Evolutionary conservation across 2,329 filamentous ascomycete species (phyloP), one percentile per base, ranked within the genome.

Genomic region (Mollisiaceae sp.): DNA sequence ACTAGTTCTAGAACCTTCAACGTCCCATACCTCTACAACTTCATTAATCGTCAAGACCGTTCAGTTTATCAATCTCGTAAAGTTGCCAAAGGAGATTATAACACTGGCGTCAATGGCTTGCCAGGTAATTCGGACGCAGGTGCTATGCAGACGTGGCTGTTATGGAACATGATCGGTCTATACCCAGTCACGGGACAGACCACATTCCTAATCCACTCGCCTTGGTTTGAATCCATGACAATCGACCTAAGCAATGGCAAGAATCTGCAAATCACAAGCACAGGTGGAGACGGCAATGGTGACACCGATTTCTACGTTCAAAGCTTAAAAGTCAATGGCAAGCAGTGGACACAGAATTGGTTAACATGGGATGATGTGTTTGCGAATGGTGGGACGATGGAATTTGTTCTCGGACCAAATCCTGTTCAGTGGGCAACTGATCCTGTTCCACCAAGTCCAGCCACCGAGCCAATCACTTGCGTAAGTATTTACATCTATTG

Each of bases 61-160:
- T 83, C 83, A 2, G 88, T 91, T 20, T 74, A 82, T 63, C 82
- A 84, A 67, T 86, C 85, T 54, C 85, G 89, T 59, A 79, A 78
- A 62, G 80, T 89, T 55, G 88, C 88, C 36, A 85, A 86, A 69
- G 77, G 79, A 15, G 87, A 85, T 77, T 91, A 90, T 77, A 80
- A 79, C 58, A 79, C 83, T 1, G 83, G 83, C 0, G 79, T 80
- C 0, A 73, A 72, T 8, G 89, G 90, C 0, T 79, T 92, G 0
- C 89, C 89, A 0, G 90, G 90, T 0, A 91, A 92, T 75, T 87
- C 84, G 54, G 90, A 92, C 74, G 88, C 88, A 1, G 90, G 90
- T 8, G 87, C 89, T 15, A 91, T 92, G 89, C 88, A 92, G 74
- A 87, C 84, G 8, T 91, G 88, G 85, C 76, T 90, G 2, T 77